Base-by-base conservation (phyloP, 202 grass and related monocot species). In the Alloteropsis angusta region DNA sequence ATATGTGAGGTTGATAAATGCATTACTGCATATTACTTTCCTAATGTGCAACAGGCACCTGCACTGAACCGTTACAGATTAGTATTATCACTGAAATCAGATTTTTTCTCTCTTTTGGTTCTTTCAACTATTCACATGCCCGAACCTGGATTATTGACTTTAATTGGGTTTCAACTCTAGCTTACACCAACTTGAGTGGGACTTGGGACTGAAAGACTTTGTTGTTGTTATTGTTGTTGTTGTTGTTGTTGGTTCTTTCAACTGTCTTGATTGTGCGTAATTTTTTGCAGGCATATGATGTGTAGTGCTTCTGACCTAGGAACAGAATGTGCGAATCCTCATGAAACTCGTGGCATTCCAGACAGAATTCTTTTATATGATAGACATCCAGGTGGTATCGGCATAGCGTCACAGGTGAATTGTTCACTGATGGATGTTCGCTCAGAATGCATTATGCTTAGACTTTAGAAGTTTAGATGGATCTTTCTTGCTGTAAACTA, bases 351-450 rank as follows among this genome's bases (percentile, higher is more conserved):
- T 77, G 74, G 73, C 67, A 83, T 83, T 80, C 85, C 85, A 4
- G 78, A 90, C 73, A 94, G 95, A 85, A 80, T 92, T 82, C 85
- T 94, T 38, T 79, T 98, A 71, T 98, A 92, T 32, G 95, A 98
- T 77, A 85, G 55, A 71, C 92, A 94, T 56, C 92, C 92, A 50
- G 92, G 95, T 35, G 89, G 91, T 60, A 92, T 97, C 42, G 85
- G 91, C 71, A 76, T 94, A 59, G 84, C 82, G 37, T 75, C 68
- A 30, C 81, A 93, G 89, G 92, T 98, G 88, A 92, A 19, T 25
- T 71, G 39, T 46, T 19, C n/a, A 16, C n/a, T 75, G 34, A 81
- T 58, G 16, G 19, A 72, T 28, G 59, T 62, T 66, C 60, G 3
- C 22, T 69, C 11, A 43, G 9, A 28, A 22, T 78, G 34, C 47